A percentile compares a stretch with the other conserved stretches of the same genome.
Conservation (phyloP, 768 basidiomycete species). For the Rhodosporidiobolus odoratus region DNA sequence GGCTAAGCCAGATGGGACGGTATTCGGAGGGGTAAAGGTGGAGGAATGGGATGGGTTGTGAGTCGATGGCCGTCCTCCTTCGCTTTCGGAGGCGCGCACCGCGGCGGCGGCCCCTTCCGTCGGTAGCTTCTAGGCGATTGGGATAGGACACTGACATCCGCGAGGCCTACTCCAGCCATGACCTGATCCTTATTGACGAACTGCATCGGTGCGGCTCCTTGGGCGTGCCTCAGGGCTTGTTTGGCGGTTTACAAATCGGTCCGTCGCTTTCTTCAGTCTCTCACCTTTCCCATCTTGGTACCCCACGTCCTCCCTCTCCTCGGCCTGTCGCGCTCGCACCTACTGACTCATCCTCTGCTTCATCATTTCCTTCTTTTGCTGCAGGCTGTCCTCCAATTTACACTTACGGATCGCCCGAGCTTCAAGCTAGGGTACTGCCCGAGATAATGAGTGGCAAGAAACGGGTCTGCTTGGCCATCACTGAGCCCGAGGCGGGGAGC, state of each 20-base stretch:
- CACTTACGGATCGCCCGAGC: slow-evolving; percentile 33
- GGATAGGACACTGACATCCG: no score
- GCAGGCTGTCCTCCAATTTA: slow-evolving; percentile 32
- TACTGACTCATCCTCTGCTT: background rate
- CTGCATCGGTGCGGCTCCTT: slow-evolving; percentile 31
- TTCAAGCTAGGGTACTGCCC: slow-evolving; percentile 38
- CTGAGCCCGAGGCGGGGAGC: slow-evolving; percentile 39
- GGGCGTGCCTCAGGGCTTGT: slow-evolving; percentile 31
- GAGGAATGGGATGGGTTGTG: slow-evolving; percentile 42
- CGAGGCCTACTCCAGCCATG: slow-evolving; percentile 30
- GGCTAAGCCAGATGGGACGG: slow-evolving; percentile 21
- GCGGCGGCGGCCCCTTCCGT: no score
- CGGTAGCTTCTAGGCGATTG: no score
- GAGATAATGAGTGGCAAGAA: slow-evolving; percentile 40
- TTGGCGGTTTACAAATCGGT: slow-evolving; percentile 35
- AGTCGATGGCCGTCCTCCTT: background rate
- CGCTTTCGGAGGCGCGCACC: no score
- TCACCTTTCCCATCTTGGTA: background rate
- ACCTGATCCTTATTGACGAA: slow-evolving; percentile 39
- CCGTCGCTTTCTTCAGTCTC: background rate
- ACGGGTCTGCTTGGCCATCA: slow-evolving; percentile 42
- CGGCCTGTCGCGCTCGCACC: background rate
- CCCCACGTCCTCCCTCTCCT: no score
- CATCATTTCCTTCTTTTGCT: background rate
- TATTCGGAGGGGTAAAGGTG: slow-evolving; percentile 26